A percentile compares a stretch with the other conserved stretches of the same genome.
Evolutionary conservation across 2,329 filamentous ascomycete species (phyloP).

Genomic region (Pyrenochaeta sp.): DNA sequence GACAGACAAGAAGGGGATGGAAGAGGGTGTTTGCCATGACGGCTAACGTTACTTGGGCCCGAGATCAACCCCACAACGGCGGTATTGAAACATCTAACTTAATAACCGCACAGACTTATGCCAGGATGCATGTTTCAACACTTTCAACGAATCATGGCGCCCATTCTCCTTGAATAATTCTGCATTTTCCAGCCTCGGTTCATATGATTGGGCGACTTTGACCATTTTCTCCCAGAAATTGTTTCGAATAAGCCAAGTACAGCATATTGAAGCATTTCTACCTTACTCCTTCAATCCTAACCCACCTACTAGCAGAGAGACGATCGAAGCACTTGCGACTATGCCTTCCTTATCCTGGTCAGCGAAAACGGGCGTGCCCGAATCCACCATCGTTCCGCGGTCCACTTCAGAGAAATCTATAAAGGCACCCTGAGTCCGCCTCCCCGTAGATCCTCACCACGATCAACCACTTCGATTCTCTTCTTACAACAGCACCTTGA

Average conservation of each 20-base stretch:
- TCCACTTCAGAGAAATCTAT: conserved; percentile 20
- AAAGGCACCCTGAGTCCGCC: conserved; percentile 25
- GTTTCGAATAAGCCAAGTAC: conserved; percentile 20
- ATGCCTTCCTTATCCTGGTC: conserved; percentile 22
- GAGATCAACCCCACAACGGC: conserved; percentile 23
- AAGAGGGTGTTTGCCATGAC: conserved; percentile 11
- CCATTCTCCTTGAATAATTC: background rate
- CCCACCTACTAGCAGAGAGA: conserved; percentile 28
- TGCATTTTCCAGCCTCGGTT: background rate
- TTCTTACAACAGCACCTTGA: conserved; percentile 2
- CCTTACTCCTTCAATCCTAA: conserved; percentile 20
- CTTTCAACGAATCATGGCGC: conserved; percentile 19
- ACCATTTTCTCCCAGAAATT: conserved; percentile 1
- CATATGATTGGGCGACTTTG: conserved; percentile 5
- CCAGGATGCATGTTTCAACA: conserved; percentile 29
- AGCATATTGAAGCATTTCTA: conserved; percentile 24
- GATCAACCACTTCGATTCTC: conserved; percentile 16
- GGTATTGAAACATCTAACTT: conserved; percentile 35
- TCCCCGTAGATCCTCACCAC: conserved; percentile 15
- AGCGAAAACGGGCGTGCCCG: conserved; percentile 9
- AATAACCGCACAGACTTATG: conserved; percentile 28
- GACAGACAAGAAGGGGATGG: conserved; percentile 14
- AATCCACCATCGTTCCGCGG: conserved; percentile 6
- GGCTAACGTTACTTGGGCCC: conserved; percentile 11
- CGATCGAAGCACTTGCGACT: conserved; percentile 13